Evolutionary conservation across 176 grass and related monocot genomes (phyloP).

Genomic region (Eleusine indica): DNA sequence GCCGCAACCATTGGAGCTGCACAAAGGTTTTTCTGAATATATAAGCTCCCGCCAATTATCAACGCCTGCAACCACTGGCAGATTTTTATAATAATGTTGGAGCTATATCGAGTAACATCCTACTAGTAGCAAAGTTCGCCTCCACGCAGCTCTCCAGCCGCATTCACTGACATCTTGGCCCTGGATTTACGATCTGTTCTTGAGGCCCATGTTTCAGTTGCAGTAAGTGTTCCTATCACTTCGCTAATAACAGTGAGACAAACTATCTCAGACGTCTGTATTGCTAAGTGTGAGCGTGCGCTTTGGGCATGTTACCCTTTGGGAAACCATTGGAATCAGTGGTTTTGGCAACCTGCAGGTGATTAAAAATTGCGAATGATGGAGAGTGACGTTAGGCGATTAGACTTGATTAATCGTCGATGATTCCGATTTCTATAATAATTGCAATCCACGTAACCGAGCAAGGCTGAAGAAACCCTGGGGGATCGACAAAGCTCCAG

Average conservation of each 20-base stretch:
- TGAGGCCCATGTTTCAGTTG: not conserved
- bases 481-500: conserved; percentile 30
- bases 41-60: conserved; percentile 43
- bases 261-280: not conserved
- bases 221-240: not conserved
- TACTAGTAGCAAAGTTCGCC: no score
- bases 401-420: not conserved
- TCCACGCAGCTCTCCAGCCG: not conserved
- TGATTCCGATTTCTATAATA: not conserved
- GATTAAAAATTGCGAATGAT: not conserved
- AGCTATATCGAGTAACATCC: not conserved
- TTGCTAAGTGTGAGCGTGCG: not conserved
- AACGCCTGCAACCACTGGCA: not conserved
- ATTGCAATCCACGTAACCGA: conserved; percentile 40
- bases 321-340: conserved; percentile 35
- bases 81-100: conserved; percentile 1
- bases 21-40: conserved; percentile 47
- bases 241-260: not conserved
- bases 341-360: not conserved
- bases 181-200: not conserved
- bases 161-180: not conserved
- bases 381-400: not conserved
- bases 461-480: not conserved
- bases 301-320: conserved; percentile 16
- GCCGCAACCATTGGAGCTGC: conserved; percentile 11